Evolutionary conservation across 805 yeast genomes (phyloP).

Genomic region (Metschnikowia drakensbergensis): DNA sequence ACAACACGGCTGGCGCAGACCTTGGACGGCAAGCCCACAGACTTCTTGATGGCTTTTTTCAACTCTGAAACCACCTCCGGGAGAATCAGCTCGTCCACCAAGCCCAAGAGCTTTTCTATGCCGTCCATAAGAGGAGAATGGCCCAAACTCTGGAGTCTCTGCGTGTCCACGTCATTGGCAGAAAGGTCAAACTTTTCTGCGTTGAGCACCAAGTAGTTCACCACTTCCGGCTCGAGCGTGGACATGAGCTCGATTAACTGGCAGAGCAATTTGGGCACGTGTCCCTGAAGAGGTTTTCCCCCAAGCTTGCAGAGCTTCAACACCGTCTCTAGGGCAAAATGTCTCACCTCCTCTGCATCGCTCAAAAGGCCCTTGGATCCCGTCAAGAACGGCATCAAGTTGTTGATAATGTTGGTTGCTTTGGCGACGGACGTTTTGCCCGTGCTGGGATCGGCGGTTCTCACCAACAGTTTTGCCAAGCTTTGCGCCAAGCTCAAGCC

Average conservation of each 20-base stretch:
- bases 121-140: slow-evolving; percentile 88
- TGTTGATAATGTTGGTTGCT: slow-evolving; percentile 47
- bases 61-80: slow-evolving; percentile 48
- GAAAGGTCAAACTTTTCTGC: slow-evolving; percentile 83
- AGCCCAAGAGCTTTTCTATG: slow-evolving; percentile 63
- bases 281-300: slow-evolving; percentile 58
- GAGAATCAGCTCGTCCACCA: slow-evolving; percentile 48
- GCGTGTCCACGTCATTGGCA: slow-evolving; percentile 69
- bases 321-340: slow-evolving; percentile 72
- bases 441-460: slow-evolving; percentile 47
- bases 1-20: slow-evolving; percentile 77
- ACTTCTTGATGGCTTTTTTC: slow-evolving; percentile 53
- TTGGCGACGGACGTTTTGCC: slow-evolving; percentile 35
- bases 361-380: slow-evolving; percentile 77
- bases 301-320: slow-evolving; percentile 64
- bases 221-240: slow-evolving; percentile 84
- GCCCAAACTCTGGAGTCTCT: slow-evolving; percentile 67
- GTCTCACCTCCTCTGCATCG: slow-evolving; percentile 80
- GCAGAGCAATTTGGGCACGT: slow-evolving; percentile 62
- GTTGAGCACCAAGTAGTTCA: slow-evolving; percentile 80
- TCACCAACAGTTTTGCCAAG: slow-evolving; percentile 59
- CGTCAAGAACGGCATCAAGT: slow-evolving; percentile 71
- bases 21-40: slow-evolving; percentile 90
- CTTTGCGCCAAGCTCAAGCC: slow-evolving; percentile 66
- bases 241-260: slow-evolving; percentile 74